A percentile compares a stretch with the other conserved stretches of the same genome.
Evolutionary conservation across 116 monocot species (phyloP).

Genomic region (Iris pallida): DNA sequence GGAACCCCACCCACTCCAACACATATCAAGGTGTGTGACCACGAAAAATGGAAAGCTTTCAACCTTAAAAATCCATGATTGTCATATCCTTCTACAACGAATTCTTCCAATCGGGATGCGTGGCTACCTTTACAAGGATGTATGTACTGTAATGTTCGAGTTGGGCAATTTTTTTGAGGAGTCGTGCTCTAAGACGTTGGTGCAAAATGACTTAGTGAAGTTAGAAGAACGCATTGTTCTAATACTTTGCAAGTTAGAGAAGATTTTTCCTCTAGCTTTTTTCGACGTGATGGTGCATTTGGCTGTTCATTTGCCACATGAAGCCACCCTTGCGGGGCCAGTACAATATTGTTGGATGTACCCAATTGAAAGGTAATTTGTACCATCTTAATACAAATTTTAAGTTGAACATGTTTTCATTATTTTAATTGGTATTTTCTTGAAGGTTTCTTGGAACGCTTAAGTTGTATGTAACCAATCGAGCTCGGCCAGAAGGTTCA

Average conservation of each 20-base stretch:
- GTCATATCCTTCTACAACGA: slow-evolving; percentile 7
- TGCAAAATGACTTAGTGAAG: background rate
- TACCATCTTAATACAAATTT: background rate
- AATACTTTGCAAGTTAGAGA: slow-evolving; percentile 1
- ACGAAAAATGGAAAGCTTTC: background rate
- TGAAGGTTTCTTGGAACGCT: background rate
- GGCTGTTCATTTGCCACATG: slow-evolving; percentile 7
- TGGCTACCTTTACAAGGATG: background rate
- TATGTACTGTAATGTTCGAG: background rate
- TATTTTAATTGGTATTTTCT: background rate
- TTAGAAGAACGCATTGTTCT: slow-evolving; percentile 2
- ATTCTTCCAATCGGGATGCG: background rate
- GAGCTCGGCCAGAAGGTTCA: background rate
- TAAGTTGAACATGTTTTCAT: too few relatives aligned
- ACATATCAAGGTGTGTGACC: slow-evolving; percentile 2
- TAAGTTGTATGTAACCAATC: background rate
- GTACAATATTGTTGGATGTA: slow-evolving; percentile 20
- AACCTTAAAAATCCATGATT: slow-evolving; percentile 1
- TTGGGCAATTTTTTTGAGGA: background rate
- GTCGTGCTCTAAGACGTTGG: background rate
- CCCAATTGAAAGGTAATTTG: slow-evolving; percentile 7
- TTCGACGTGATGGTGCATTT: slow-evolving; percentile 18
- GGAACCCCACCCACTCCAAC: too few relatives aligned
- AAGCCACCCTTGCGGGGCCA: slow-evolving; percentile 4
- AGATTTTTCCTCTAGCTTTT: slow-evolving; percentile 1